Base-by-base conservation (phyloP, 192 early-diverging fungal species). In the Backusella sp. region DNA sequence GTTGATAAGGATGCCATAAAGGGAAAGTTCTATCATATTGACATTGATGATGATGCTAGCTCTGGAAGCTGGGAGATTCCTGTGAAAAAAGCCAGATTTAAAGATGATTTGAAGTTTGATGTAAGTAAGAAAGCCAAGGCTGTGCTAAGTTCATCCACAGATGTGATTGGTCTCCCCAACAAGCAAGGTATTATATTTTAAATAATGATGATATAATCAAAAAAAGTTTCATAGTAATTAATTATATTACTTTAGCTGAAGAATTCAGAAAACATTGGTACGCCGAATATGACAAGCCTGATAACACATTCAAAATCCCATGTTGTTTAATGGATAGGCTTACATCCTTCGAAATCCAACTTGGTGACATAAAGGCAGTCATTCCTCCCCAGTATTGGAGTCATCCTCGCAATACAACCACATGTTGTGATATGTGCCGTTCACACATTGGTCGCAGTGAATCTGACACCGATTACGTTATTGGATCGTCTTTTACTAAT, bases 311-410 rank as follows among this genome's bases (percentile, higher is more conserved):
- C 56, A 77, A 68, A 15, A 68, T 81, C 26, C 77, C 77, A 46
- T 81, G 80, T 62, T 77, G 72, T 23, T 37, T 74, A 41, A 70
- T 77, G 66, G 73, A 75, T n/a, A 37, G 68, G 36, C 62, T 81
- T 15, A 76, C 76, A 34, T 32, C 76, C 11, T 69, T 81, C 30
- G 71, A 79, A 42, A 19, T 79, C 3, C 37, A 53, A 41, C 49
- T 79, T 44, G 70, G 39, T 12, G 34, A 37, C 11, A 30, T 74
- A 14, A 35, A 56, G 3, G 73, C 71, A 39, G 34, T 59, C 19
- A 35, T 81, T 3, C 80, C 80, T 66, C 72, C 80, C 35, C 56
- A 23, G 4, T 81, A 81, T 73, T 81, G 76, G 76, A 81, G 74
- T 9, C 70, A 70, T n/a, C 56, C 65, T 49, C 37, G 70, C 15